Conservation (phyloP, 2,329 filamentous ascomycete genomes). For the Bipolaris victoriae region DNA sequence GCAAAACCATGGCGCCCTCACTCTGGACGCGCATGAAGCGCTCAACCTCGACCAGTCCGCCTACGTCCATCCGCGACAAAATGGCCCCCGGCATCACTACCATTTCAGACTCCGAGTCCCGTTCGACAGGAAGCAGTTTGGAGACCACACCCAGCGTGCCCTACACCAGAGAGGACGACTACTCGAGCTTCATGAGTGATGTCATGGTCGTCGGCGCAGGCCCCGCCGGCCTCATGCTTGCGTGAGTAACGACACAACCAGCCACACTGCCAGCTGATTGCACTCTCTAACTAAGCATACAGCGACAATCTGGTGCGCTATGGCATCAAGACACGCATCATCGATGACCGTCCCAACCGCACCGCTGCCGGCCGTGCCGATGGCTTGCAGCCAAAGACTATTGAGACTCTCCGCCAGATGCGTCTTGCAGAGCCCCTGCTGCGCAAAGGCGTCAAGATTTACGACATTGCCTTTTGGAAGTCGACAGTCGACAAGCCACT, state of each 20-base stretch:
- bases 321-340: slow-evolving; percentile 68
- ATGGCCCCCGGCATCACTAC: slow-evolving; percentile 43
- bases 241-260: slow-evolving; percentile 37
- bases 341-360: slow-evolving; percentile 72
- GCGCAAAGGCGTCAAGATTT: slow-evolving; percentile 70
- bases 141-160: slow-evolving; percentile 28
- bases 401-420: slow-evolving; percentile 77
- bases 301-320: slow-evolving; percentile 66
- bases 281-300: slow-evolving; percentile 11
- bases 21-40: slow-evolving; percentile 47
- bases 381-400: slow-evolving; percentile 77
- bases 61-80: slow-evolving; percentile 39
- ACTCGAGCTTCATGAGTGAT: slow-evolving; percentile 46
- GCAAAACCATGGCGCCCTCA: slow-evolving; percentile 43
- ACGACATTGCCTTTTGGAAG: slow-evolving; percentile 75
- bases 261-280: neutral
- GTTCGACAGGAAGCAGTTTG: slow-evolving; percentile 33
- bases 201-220: slow-evolving; percentile 53
- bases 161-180: slow-evolving; percentile 30
- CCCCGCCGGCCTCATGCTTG: slow-evolving; percentile 53
- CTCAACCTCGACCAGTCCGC: slow-evolving; percentile 31
- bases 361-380: slow-evolving; percentile 73
- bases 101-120: slow-evolving; percentile 28
- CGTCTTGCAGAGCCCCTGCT: slow-evolving; percentile 72
- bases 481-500: slow-evolving; percentile 52